These are phyloP conservation scores for Pyrenula aspistea DNA, from an alignment of 495 filamentous ascomycete genomes.

Conservation along the genomic window DNA sequence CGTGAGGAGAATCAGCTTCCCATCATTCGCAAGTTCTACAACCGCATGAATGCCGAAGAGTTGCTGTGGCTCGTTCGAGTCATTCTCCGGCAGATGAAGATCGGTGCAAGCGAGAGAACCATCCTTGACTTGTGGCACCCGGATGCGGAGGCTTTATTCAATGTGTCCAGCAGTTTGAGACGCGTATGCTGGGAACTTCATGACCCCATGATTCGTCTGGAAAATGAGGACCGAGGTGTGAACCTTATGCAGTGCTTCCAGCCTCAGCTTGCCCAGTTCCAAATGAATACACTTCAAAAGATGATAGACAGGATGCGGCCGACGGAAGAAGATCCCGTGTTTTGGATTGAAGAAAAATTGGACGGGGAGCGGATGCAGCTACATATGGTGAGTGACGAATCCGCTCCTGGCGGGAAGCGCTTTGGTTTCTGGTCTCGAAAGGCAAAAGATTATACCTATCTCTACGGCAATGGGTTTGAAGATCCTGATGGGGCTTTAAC, in stretches of 20 bases:
- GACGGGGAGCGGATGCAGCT: slow-evolving; percentile 97
- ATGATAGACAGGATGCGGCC: slow-evolving; percentile 63
- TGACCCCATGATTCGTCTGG: slow-evolving; percentile 62
- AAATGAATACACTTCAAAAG: slow-evolving; percentile 76
- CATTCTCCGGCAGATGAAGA: slow-evolving; percentile 91
- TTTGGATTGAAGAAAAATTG: slow-evolving; percentile 97
- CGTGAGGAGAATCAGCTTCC: slow-evolving; percentile 74
- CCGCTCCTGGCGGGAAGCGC: slow-evolving; percentile 50
- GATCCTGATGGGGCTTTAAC: slow-evolving; percentile 73
- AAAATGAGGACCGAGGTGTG: slow-evolving; percentile 63
- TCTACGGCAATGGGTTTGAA: slow-evolving; percentile 70
- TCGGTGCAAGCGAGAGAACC: slow-evolving; percentile 92
- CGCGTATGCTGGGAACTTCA: slow-evolving; percentile 93
- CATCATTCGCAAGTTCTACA: slow-evolving; percentile 75
- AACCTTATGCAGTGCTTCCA: slow-evolving; percentile 92
- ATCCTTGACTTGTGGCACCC: slow-evolving; percentile 89
- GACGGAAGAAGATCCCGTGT: slow-evolving; percentile 58
- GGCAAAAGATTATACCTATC: slow-evolving; percentile 92
- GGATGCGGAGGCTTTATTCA: slow-evolving; percentile 82
- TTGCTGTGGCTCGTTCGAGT: slow-evolving; percentile 91
- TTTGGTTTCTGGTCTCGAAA: slow-evolving; percentile 94
- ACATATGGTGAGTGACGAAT: slow-evolving; percentile 70
- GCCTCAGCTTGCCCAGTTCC: slow-evolving; percentile 91
- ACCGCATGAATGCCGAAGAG: slow-evolving; percentile 85
- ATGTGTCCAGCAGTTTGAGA: slow-evolving; percentile 77